These are phyloP conservation scores for Neopestalotiopsis sp. DNA, from an alignment of 2,329 filamentous ascomycete genomes.

Conservation along the genomic window DNA sequence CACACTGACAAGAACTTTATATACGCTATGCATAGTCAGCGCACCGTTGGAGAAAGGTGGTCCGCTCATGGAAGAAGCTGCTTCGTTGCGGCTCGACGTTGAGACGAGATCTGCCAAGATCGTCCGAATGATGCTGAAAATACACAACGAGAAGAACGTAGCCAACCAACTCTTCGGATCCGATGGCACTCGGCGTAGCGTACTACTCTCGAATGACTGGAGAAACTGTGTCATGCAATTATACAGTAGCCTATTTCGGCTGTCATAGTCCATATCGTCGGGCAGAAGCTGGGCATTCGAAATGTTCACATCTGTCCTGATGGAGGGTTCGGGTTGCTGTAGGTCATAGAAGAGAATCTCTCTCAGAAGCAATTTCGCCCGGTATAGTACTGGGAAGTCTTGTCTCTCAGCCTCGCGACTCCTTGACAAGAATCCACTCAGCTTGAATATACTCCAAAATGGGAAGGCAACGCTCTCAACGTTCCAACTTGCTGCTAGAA, in stretches of 20 bases:
- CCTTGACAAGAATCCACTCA: conserved; percentile 55
- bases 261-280: conserved; percentile 53
- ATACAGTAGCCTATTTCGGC: conserved; percentile 54
- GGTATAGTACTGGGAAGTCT: conserved; percentile 56
- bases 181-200: conserved; percentile 44
- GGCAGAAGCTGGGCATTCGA: conserved; percentile 38
- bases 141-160: conserved; percentile 59
- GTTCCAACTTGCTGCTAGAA: conserved; percentile 59
- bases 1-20: conserved; percentile 56
- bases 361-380: conserved; percentile 60
- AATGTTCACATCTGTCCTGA: conserved; percentile 44
- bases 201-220: conserved; percentile 55
- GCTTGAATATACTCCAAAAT: conserved; percentile 57
- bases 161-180: conserved; percentile 55
- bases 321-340: conserved; percentile 53
- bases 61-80: conserved; percentile 31
- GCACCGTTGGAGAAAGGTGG: conserved; percentile 32
- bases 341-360: conserved; percentile 62
- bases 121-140: conserved; percentile 62
- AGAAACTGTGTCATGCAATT: conserved; percentile 58
- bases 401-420: conserved; percentile 54
- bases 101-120: conserved; percentile 54
- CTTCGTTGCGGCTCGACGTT: conserved; percentile 33
- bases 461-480: conserved; percentile 53
- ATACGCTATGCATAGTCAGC: conserved; percentile 52